Base-by-base conservation (phyloP, 768 basidiomycete species). In the Russula earlei region DNA sequence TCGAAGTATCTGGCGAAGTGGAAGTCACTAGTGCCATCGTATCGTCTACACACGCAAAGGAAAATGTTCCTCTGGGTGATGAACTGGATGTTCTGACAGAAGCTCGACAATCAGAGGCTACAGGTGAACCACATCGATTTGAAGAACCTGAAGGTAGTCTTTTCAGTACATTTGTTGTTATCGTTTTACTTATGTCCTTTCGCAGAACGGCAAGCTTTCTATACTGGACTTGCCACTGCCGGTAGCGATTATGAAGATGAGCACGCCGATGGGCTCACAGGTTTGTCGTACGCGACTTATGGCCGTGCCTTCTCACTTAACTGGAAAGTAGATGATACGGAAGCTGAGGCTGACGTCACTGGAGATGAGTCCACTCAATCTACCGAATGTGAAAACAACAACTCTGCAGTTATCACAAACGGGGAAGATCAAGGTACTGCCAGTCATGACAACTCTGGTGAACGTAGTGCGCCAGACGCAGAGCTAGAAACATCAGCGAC, bases 271-370 rank as follows among this genome's bases (percentile, higher is more conserved):
- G 47, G 11, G 6, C 37, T 44, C 24, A 54, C 57, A 40, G 57
- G 57, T 58, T 49, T 29, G 56, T 58, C 27, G 6, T 0, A 15
- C 36, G 22, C 17, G 17, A n/a, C 1, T 15, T 24, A 22, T 58
- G 15, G 15, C 8, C 29, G 38, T n/a, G 6, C 3, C 11, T 42
- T 42, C 41, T 47, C 8, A 42, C 45, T 34, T 34, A 47, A n/a
- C 33, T 3, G 11, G n/a, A 15, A 8, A 34, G 8, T 29, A 60
- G 59, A 51, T 4, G 44, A 52, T 36, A 27, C 40, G 20, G 49
- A 57, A 29, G 59, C 49, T 14, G 59, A 58, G 38, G 42, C 10
- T 20, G 49, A 46, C 46, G 22, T 40, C 17, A 45, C 34, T 29
- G 49, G 33, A 4, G 59, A 52, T n/a, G 50, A 37, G 47, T 37